These are phyloP conservation scores for Tuber brumale DNA, from an alignment of 495 filamentous ascomycete genomes.

Conservation along the genomic window DNA sequence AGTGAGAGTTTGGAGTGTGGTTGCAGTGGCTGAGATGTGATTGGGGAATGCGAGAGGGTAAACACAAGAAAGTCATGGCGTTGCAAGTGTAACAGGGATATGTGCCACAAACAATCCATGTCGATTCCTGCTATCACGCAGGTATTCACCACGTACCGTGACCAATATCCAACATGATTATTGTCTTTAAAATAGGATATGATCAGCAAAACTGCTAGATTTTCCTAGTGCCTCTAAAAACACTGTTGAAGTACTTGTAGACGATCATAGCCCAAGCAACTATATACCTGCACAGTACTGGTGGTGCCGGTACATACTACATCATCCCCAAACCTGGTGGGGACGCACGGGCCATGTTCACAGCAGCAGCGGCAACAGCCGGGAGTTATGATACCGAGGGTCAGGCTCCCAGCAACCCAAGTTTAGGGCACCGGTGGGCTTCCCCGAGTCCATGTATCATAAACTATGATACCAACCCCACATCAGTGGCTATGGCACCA, in stretches of 20 bases:
- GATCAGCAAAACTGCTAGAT: too few species aligned
- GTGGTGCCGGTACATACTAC: not conserved
- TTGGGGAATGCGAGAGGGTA: conserved; percentile 7
- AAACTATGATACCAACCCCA: not conserved
- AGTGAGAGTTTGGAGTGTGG: not conserved
- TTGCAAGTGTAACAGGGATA: not conserved
- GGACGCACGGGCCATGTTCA: not conserved
- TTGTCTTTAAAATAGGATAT: too few species aligned
- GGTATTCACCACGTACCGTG: too few species aligned
- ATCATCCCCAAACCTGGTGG: not conserved
- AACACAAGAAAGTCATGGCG: not conserved
- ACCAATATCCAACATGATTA: too few species aligned
- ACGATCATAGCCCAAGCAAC: not conserved
- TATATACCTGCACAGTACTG: not conserved
- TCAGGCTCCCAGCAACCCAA: too few species aligned
- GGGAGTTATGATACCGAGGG: not conserved
- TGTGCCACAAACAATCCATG: not conserved
- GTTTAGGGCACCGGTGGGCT: too few species aligned
- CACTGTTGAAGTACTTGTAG: too few species aligned
- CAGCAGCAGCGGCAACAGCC: not conserved
- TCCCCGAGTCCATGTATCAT: not conserved
- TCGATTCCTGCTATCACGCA: too few species aligned
- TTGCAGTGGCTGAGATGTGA: conserved; percentile 6
- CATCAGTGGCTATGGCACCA: not conserved
- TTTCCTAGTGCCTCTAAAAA: too few species aligned